Evolutionary conservation across 75 land plant genomes (phyloP).

Genomic region (Pinus albicaulis): DNA sequence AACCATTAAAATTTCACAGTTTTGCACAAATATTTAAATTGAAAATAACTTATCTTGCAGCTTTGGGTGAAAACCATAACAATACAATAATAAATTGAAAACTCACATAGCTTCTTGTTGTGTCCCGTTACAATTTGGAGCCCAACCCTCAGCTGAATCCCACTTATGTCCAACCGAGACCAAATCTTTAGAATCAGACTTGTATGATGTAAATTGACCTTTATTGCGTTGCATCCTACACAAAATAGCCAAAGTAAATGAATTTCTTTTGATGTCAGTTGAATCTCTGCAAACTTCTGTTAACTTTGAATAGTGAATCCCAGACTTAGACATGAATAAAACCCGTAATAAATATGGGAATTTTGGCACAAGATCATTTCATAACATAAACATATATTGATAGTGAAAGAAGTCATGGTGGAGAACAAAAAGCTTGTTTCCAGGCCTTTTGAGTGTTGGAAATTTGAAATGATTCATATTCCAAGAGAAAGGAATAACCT

Average conservation of each 20-base stretch:
- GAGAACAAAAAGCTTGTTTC: background rate
- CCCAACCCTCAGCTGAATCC: slow-evolving; percentile 4
- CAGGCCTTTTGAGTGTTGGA: too few species aligned
- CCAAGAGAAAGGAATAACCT: too few species aligned
- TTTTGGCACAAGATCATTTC: background rate
- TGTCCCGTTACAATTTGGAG: background rate
- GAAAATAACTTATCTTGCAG: too few species aligned
- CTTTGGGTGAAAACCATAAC: background rate
- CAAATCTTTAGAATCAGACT: background rate
- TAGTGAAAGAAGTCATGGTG: background rate
- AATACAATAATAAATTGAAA: background rate
- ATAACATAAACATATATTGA: background rate
- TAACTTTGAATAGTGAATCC: background rate
- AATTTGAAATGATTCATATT: background rate
- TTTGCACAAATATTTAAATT: background rate
- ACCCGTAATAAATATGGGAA: background rate
- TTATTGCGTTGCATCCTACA: slow-evolving; percentile 4
- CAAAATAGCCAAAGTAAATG: background rate
- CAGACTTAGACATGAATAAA: background rate
- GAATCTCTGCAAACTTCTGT: background rate
- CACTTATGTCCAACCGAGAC: background rate
- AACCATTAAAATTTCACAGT: background rate
- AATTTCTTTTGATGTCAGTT: background rate
- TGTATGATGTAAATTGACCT: slow-evolving; percentile 6
- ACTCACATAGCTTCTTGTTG: slow-evolving; percentile 10